Base-by-base conservation (phyloP, 2,329 filamentous ascomycete genomes). In the Teratosphaeria viscida region DNA sequence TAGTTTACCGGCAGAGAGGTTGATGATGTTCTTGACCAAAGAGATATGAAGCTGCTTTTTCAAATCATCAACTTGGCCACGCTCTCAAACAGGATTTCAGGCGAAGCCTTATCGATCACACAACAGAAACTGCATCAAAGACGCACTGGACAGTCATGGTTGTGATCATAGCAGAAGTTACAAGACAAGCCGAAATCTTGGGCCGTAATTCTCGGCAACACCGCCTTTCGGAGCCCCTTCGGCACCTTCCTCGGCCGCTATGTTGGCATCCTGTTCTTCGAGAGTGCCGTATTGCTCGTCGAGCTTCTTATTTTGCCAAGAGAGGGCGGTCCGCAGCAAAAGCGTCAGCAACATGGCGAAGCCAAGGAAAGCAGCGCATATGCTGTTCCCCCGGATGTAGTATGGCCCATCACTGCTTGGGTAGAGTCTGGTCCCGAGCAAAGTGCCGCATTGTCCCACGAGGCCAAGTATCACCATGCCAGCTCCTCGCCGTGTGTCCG, bases 361-460 rank as follows among this genome's bases (percentile, higher is more conserved):
- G 12, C 86, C 71, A 72, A 85, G 85, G 29, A 87, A 82, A 0
- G 75, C 79, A 0, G 84, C 80, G 65, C 85, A 87, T 7, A 85
- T 78, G 39, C 75, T 74, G 69, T 80, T 81, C 0, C 85, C 85
- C 1, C 80, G 82, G 1, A 75, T 64, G 59, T 75, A 79, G 55
- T 70, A 73, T 19, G 79, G 79, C 1, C 71, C 75, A 57, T 80
- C 77, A 1, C 63, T 68, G 7, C 76, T 71, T 0, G 79, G 79
- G 66, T 80, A 81, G 6, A 81, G 66, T 55, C 76, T 75, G n/a
- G 76, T 78, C 1, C 80, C 80, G 0, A 82, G 66, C 2, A 82
- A 73, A 1, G 90, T 89, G 0, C 89, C 90, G 62, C 85, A 87
- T 74, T 94, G 90, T 1, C 75, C 75, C 11, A 75, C 65, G 1